Evolutionary conservation across 1,284 basidiomycete species (phyloP), one percentile per base, ranked within the genome.

Genomic region (Kwoniella shivajii): DNA sequence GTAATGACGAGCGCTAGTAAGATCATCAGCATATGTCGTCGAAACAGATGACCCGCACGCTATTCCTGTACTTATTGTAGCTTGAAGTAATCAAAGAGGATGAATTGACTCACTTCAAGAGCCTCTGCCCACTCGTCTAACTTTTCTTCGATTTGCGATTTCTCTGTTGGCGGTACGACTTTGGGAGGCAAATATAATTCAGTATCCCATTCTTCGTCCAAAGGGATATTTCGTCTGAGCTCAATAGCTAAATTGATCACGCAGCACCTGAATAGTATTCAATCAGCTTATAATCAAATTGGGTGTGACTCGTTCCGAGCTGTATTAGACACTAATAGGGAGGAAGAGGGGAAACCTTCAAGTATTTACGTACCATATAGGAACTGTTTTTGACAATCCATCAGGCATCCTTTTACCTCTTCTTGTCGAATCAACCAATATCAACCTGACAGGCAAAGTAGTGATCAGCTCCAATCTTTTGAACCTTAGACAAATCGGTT

Each of bases 331-430:
- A 1, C 14, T 9, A 30, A 14, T 20, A 43, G 31, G 22, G 30
- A n/a, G 18, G 6, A 6, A 6, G 41, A 42, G 20, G 6, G 9
- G 38, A 29, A 16, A 27, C 4, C n/a, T n/a, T n/a, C 6, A 14
- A 20, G 16, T 16, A 18, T 5, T 16, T 10, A 41, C 59, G 46
- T 22, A 66, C 95, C 95, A 99, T 44, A 94, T 90, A 0, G 95
- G 93, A 0, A 97, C 83, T 0, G 95, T 98, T 75, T 98, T 98
- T 5, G 90, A 90, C 0, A 98, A 81, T 0, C 94, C 92, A 68
- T 99, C 95, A 0, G 95, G 95, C 63, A 95, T 88, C 14, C 91
- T 86, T 79, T 99, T 98, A 7, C 95, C 95, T 16, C 91, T 82
- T 26, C 94, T 82, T 0, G 95, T 98, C 0, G 94, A 96, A 71